Evolutionary conservation across 768 basidiomycete species (phyloP), one percentile per base, ranked within the genome.

Genomic region (Melanogaster broomeanus): DNA sequence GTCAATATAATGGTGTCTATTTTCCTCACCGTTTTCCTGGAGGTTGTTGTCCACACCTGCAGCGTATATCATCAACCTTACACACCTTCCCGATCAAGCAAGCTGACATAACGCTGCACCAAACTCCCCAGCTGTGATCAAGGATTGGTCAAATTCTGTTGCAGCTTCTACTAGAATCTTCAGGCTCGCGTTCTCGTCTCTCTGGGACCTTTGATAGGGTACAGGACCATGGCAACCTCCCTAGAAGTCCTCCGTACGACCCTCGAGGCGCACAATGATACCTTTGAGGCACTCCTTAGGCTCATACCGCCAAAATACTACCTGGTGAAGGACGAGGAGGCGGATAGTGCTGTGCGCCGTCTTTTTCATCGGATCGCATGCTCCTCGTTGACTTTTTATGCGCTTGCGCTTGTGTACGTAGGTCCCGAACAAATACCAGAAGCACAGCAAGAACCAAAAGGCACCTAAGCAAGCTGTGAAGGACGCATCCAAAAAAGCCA

Each of bases 291-390:
- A 0, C 75, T 98, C 5, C 75, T 97, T 2, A 83, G 78, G 35
- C 80, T 97, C 41, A 97, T 98, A 49, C 96, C 96, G 0, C 80
- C 94, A 6, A 88, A 87, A 73, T 93, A 89, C 67, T 98, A 98
- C 70, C 74, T 97, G 1, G 53, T 61, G 28, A 59, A 56, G 37
- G 52, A 57, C 18, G 48, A 57, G 33, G 42, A 39, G 42, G 35
- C 35, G 18, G 55, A 58, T 37, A 33, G 40, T 6, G 12, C 35
- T 34, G 62, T 66, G 21, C 46, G 66, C 56, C 12, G 31, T 19
- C n/a, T 28, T 35, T 9, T 21, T 13, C 9, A 18, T 30, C 16
- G 13, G 18, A 51, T 38, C 27, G 21, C 25, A 7, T 24, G 22
- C 24, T 6, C 35, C 11, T 25, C 30, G 37, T 25, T 18, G 39